Evolutionary conservation across 139 green algal species (phyloP).

Genomic region (Chlorella vulgaris): DNA sequence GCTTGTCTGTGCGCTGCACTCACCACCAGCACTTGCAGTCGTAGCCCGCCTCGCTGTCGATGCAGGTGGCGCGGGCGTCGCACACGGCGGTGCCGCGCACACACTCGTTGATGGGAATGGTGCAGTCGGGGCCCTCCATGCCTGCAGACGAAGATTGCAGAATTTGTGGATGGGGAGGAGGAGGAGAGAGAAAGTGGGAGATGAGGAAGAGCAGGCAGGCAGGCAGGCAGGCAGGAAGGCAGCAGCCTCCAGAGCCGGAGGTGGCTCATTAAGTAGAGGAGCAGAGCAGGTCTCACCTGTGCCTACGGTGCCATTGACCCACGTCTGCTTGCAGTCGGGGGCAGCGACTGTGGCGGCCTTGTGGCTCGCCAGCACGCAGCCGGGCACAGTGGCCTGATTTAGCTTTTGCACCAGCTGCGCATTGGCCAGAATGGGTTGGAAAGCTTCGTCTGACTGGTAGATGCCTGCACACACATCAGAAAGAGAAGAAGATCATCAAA

Average conservation of each 20-base stretch:
- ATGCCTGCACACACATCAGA: constrained; percentile 33
- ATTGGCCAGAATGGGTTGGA: constrained; percentile 33
- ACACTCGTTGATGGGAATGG: constrained; percentile 67
- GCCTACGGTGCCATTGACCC: constrained; percentile 43
- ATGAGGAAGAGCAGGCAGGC: too few relatives aligned
- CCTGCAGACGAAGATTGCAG: too few relatives aligned
- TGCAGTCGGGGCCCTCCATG: constrained; percentile 57
- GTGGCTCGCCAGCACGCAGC: not conserved
- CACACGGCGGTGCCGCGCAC: constrained; percentile 56
- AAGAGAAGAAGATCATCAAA: not conserved
- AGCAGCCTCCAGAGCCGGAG: not conserved
- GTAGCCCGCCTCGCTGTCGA: constrained; percentile 55
- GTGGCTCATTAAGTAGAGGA: not conserved
- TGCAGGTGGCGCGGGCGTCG: constrained; percentile 51
- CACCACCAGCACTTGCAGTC: constrained; percentile 55
- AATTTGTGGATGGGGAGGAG: too few relatives aligned
- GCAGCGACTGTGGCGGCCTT: not conserved
- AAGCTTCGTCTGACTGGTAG: constrained; percentile 42
- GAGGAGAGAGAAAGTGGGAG: not conserved
- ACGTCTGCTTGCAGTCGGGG: constrained; percentile 43
- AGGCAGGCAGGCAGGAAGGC: too few relatives aligned
- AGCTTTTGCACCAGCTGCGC: constrained; percentile 36
- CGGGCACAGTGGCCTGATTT: not conserved
- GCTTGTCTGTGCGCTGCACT: not conserved
- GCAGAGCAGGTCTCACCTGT: constrained; percentile 51